Conservation (phyloP, 495 filamentous ascomycete species). For the Bacidia gigantensis region DNA sequence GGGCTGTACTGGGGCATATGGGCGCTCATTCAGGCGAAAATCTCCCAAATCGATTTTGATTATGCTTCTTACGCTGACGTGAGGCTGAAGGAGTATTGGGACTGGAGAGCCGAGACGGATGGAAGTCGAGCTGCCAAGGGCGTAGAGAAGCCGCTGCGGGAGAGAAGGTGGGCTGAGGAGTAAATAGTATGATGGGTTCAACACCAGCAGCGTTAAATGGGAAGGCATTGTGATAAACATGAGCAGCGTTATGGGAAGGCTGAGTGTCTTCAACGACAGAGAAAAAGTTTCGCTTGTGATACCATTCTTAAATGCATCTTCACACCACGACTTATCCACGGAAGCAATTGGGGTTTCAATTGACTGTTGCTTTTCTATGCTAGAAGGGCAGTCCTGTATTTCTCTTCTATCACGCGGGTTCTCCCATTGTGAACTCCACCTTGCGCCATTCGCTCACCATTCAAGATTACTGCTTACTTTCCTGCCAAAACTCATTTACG, state of each 20-base stretch:
- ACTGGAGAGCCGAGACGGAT: constrained; percentile 67
- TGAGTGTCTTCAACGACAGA: background rate
- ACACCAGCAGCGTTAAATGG: background rate
- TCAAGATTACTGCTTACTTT: no score
- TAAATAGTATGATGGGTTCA: constrained; percentile 8
- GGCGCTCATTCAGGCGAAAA: constrained; percentile 90
- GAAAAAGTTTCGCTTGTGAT: background rate
- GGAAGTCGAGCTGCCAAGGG: constrained; percentile 42
- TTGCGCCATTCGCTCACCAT: no score
- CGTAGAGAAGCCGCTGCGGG: constrained; percentile 55
- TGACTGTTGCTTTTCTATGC: no score
- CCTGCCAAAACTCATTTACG: no score
- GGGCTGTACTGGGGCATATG: constrained; percentile 90
- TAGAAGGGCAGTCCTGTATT: no score
- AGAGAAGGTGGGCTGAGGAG: constrained; percentile 64
- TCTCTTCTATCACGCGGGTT: no score
- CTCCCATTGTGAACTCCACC: no score
- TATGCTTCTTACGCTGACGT: constrained; percentile 84
- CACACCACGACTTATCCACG: no score
- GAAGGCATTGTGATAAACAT: background rate
- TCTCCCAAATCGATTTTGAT: constrained; percentile 94
- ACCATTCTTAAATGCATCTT: no score
- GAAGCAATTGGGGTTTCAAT: no score
- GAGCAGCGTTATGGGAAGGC: background rate
- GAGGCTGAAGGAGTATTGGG: constrained; percentile 84